Base-by-base conservation (phyloP, 2,329 filamentous ascomycete species). In the Aspergillus eucalypticola region DNA sequence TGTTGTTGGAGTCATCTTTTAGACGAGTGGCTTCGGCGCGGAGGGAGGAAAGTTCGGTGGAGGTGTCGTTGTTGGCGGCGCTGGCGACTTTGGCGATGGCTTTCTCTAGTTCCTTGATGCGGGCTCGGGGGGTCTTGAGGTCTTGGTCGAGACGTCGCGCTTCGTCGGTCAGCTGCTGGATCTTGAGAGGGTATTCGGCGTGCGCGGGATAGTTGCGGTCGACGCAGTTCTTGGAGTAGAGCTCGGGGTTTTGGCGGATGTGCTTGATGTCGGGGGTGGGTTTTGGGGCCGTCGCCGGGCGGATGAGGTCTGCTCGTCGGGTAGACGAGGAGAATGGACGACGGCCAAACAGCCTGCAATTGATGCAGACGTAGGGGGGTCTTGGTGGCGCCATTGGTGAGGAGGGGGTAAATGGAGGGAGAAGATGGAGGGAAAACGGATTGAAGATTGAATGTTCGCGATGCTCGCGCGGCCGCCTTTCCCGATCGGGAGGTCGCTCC, bases 251-350 rank as follows among this genome's bases (percentile, higher is more conserved):
- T 71, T 92, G 85, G 60, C 93, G 92, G 74, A 99, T 96, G 78
- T 95, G 89, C 75, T 91, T 94, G 73, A 96, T 84, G 79, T 97
- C 90, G 66, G 96, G 84, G 50, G 84, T 84, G 25, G 91, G 86
- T 73, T 91, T 94, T 10, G 92, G 92, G 13, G 91, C 92, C 55
- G 85, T 88, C 1, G 89, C 82, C 4, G 90, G 90, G 41, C 88
- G 83, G 3, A 77, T 54, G 19, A 65, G 56, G 27, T 74, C 67
- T 10, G 62, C 57, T 54, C 64, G 64, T n/a, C 63, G 66, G 15
- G 58, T 25, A n/a, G 65, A 64, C 23, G 68, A 62, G 48, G 54
- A 59, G 35, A 46, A 67, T n/a, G 53, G 58, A 58, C 52, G 60
- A 50, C 52, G 65, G 39, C 27, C 48, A 44, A 64, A 60, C 13